Evolutionary conservation across 306 rosid genomes (phyloP), one percentile per base, ranked within the genome.

Genomic region (Casuarina equisetifolia): DNA sequence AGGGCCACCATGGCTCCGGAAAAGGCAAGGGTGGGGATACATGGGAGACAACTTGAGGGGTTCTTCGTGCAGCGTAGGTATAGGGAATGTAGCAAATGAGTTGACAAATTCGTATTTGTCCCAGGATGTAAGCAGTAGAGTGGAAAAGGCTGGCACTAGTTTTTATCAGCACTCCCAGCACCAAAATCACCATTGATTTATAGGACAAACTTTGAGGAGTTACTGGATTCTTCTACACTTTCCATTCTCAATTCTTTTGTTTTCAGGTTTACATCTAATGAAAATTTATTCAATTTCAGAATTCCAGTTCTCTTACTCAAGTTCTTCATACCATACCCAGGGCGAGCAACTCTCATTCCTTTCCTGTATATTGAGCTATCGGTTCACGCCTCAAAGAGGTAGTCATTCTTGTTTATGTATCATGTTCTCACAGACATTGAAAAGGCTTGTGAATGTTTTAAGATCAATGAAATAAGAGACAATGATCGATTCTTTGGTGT

Each of bases 181-280:
- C 82, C 84, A 85, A 83, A 78, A 82, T 82, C 88, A 84, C 82
- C 81, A 86, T 78, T 92, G 87, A 82, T 85, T 81, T 82, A 77
- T 89, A 85, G 92, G 91, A 86, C 79, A 85, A 40, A 40, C 6
- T 67, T 46, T 42, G 71, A 66, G 15, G 45, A 63, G 48, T 46
- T 42, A 67, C 50, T 67, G 44, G 69, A 63, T 63, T 67, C 71
- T 67, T 66, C 71, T 6, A 67, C 43, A 67, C 43, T 25, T n/a
- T 3, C 63, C 63, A 66, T 85, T 80, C 78, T 82, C 90, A 82
- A 86, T 92, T 92, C 90, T 82, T 95, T 94, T 82, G 78, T 88
- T 45, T 83, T 81, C 76, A 39, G 86, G 78, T 78, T 78, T 71
- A 81, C 80, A 78, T 81, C 88, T 87, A 85, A 87, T 85, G 92